These are phyloP conservation scores for Paraconiothyrium brasiliense DNA, from an alignment of 2,329 filamentous ascomycete genomes.

Conservation along the genomic window DNA sequence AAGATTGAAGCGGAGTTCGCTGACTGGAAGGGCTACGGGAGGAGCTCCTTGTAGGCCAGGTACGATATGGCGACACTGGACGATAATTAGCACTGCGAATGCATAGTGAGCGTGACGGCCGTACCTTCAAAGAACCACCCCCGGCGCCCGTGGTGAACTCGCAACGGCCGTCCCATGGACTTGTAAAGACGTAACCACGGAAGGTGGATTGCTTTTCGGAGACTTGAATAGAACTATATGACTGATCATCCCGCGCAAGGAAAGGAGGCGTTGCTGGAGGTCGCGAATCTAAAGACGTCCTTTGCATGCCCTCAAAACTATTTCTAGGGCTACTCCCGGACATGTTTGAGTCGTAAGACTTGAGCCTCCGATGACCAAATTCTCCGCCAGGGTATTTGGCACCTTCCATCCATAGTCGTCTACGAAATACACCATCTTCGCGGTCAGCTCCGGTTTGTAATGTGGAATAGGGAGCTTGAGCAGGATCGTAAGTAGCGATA, in stretches of 20 bases:
- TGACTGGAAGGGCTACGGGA: conserved; percentile 64
- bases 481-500: conserved; percentile 20
- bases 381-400: conserved; percentile 49
- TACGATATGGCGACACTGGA: conserved; percentile 73
- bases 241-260: conserved; percentile 36
- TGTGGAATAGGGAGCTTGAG: background rate
- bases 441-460: conserved; percentile 8
- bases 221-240: conserved; percentile 46
- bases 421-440: conserved; percentile 46
- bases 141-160: conserved; percentile 82
- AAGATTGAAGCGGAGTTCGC: conserved; percentile 90
- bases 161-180: conserved; percentile 87
- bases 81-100: conserved; percentile 19
- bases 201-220: conserved; percentile 63
- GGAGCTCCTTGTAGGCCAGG: conserved; percentile 54
- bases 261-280: conserved; percentile 28
- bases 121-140: conserved; percentile 72
- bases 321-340: conserved; percentile 34
- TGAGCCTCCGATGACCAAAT: conserved; percentile 52
- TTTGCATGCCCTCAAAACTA: conserved; percentile 26
- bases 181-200: conserved; percentile 76
- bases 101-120: background rate
- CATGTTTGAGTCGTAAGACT: conserved; percentile 40
- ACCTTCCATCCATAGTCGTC: conserved; percentile 60
- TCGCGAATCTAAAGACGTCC: conserved; percentile 28